phyloP scores from a whole-genome alignment of 2,329 filamentous ascomycete genomes.

The Exophiala aquamarina region DNA sequence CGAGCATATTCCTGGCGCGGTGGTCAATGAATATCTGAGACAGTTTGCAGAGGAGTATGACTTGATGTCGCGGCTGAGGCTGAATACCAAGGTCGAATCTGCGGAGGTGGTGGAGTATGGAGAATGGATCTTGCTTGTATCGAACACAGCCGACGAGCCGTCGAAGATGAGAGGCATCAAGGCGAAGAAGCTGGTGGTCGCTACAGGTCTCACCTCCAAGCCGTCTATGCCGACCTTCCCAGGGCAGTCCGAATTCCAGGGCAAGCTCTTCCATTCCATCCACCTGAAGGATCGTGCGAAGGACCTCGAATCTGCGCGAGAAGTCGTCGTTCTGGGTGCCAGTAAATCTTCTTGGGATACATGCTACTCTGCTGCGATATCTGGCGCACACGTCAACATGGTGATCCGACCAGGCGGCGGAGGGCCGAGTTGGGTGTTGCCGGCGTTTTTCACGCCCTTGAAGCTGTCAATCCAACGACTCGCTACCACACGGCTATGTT shows the following conservation, averaged over 20 bases:
- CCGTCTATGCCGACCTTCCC: slow-evolving; percentile 48
- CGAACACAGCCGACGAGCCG: slow-evolving; percentile 20
- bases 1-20: slow-evolving; percentile 59
- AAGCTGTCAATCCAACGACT: slow-evolving; percentile 68
- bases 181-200: slow-evolving; percentile 52
- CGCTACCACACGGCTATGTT: slow-evolving; percentile 64
- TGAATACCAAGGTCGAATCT: slow-evolving; percentile 51
- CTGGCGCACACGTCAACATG: slow-evolving; percentile 50
- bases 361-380: slow-evolving; percentile 59
- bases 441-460: slow-evolving; percentile 42
- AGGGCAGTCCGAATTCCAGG: slow-evolving; percentile 47
- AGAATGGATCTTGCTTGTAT: not conserved
- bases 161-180: slow-evolving; percentile 22
- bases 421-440: slow-evolving; percentile 37
- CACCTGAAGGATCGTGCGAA: slow-evolving; percentile 45
- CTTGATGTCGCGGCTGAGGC: slow-evolving; percentile 48
- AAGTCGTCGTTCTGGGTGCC: slow-evolving; percentile 58
- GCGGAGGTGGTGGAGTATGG: slow-evolving; percentile 41
- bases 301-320: slow-evolving; percentile 43
- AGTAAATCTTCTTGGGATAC: slow-evolving; percentile 66
- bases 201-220: slow-evolving; percentile 56
- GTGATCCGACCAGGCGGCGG: slow-evolving; percentile 40
- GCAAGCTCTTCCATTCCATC: slow-evolving; percentile 50
- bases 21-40: slow-evolving; percentile 57
- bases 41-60: slow-evolving; percentile 55